Base-by-base conservation (phyloP, 2,329 filamentous ascomycete species). In the Talaromyces sp. region DNA sequence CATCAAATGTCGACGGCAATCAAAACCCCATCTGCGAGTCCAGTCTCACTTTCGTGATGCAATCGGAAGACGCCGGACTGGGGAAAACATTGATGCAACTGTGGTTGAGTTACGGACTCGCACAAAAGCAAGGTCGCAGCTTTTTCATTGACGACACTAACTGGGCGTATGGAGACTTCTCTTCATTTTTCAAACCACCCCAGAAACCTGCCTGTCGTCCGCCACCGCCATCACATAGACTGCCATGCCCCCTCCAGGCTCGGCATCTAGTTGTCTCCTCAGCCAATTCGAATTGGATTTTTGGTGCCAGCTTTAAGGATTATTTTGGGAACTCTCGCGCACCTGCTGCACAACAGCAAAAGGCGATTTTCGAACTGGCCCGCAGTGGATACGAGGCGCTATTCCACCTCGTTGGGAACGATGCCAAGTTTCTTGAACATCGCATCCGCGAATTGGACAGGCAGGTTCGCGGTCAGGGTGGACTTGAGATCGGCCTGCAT, bases 91-190 rank as follows among this genome's bases (percentile, higher is more conserved):
- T 96, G 62, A 87, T 96, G 83, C 84, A 88, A 70, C 72, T 96
- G 60, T 96, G 92, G 91, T 88, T 89, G 68, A 88, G 91, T 28
- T 96, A 95, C 71, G 90, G 90, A 3, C 77, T 96, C 59, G 91
- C 92, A 2, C 81, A 88, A 70, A 84, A 87, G 62, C 89, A 96
- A 71, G 85, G 84, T 15, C 82, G 91, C 27, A 81, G 86, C 0
- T 96, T 96, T 75, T 96, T 96, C 77, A 81, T 96, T 64, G 91
- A 96, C 68, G 92, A 96, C 74, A 86, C 88, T 7, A 83, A 88
- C 66, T 96, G 92, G 88, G 87, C 89, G 1, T 95, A 95, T 68
- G 92, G 92, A 10, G 81, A 82, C 57, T 96, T 91, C 70, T 82
- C 82, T 0, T 82, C 85, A 57, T 91, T 90, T 68, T 96, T 96